Evolutionary conservation across 2,329 filamentous ascomycete species (phyloP).

Genomic region (Calonectria pseudoturangicola): DNA sequence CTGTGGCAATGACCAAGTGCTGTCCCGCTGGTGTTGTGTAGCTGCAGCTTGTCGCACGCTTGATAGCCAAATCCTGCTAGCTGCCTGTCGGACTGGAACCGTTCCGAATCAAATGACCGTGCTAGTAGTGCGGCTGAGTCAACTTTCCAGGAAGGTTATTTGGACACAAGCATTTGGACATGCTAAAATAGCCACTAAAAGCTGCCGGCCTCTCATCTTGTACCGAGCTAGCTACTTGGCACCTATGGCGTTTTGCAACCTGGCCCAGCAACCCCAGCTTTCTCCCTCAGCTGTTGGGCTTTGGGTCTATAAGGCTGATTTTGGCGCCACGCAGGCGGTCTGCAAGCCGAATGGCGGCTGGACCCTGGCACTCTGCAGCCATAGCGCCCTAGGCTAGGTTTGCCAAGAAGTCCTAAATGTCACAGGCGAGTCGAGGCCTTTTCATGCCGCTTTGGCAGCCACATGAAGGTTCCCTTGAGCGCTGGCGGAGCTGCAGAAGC

Average conservation of each 20-base stretch:
- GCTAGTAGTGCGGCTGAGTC: conserved; percentile 23
- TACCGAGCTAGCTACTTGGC: conserved; percentile 7
- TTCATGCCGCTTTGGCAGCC: conserved; percentile 18
- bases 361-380: not conserved
- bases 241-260: conserved; percentile 17
- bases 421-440: conserved; percentile 12
- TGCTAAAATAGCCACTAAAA: conserved; percentile 6
- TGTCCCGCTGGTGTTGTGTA: conserved; percentile 2
- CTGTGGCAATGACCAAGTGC: not conserved
- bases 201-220: not conserved
- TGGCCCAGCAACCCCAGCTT: conserved; percentile 20
- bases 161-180: not conserved
- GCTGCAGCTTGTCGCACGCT: not conserved
- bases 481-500: conserved; percentile 9
- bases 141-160: conserved; percentile 12
- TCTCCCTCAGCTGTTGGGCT: not conserved
- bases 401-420: conserved; percentile 18
- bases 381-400: not conserved
- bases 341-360: conserved; percentile 12
- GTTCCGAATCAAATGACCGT: conserved; percentile 20
- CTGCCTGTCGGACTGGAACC: conserved; percentile 22
- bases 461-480: not conserved
- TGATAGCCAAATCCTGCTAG: conserved; percentile 1
- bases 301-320: conserved; percentile 19
- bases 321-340: conserved; percentile 25